Conservation (phyloP, 202 grass and related monocot species). For the Cymbopogon flexuosus region DNA sequence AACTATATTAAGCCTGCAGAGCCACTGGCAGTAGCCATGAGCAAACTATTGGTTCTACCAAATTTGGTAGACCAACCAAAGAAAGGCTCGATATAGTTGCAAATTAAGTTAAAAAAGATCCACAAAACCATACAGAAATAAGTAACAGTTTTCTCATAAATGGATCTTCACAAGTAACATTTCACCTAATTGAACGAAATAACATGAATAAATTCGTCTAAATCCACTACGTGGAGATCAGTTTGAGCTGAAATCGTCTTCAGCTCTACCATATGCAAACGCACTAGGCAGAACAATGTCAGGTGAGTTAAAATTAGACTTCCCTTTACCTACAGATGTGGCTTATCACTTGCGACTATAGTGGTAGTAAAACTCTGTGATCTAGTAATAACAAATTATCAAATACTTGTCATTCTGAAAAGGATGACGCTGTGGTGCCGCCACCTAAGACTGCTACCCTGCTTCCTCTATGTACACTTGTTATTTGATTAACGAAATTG, state of each 20-base stretch:
- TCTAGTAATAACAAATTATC: constrained; percentile 35
- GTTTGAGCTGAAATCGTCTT: constrained; percentile 29
- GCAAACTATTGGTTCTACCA: neutral
- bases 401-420: constrained; percentile 26
- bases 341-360: constrained; percentile 27
- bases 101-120: neutral
- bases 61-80: neutral
- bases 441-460: constrained; percentile 34
- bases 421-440: neutral
- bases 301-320: constrained; percentile 36
- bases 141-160: neutral
- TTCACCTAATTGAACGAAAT: constrained; percentile 29
- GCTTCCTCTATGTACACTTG: constrained; percentile 43
- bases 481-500: constrained; percentile 29
- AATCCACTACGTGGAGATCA: constrained; percentile 19
- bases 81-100: neutral
- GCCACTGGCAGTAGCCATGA: neutral
- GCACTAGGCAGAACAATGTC: constrained; percentile 27
- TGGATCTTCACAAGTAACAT: constrained; percentile 7
- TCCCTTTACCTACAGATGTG: constrained; percentile 24
- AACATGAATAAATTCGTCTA: constrained; percentile 39
- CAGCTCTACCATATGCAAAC: constrained; percentile 24
- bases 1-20: neutral
- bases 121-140: neutral
- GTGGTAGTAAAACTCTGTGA: constrained; percentile 30